Percentiles rank a stretch among this genome's conserved stretches.
These are phyloP conservation scores for Neonectria magnoliae DNA, from an alignment of 2,329 filamentous ascomycete species.

Conservation along the genomic window DNA sequence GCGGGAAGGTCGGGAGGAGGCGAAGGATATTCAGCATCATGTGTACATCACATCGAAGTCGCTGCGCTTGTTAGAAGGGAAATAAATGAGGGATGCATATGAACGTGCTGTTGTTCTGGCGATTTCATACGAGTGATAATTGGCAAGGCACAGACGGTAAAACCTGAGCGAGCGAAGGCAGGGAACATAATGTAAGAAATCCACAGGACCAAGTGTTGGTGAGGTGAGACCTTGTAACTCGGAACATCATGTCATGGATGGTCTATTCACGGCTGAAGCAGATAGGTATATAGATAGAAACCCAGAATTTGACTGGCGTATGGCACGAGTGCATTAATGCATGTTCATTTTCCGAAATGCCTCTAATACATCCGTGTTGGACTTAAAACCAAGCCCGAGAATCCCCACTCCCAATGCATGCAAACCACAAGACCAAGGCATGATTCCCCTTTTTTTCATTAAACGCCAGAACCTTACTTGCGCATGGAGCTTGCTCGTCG, in stretches of 20 bases:
- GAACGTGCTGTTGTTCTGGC: not conserved
- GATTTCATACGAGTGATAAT: not conserved
- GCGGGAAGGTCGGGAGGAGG: slow-evolving; percentile 17
- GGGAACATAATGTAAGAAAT: not conserved
- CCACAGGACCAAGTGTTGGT: not conserved
- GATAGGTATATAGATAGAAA: not conserved
- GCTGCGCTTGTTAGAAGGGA: slow-evolving; percentile 22
- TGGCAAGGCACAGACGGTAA: not conserved
- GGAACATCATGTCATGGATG: not conserved
- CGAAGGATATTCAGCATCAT: slow-evolving; percentile 25
- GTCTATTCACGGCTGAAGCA: slow-evolving; percentile 9
- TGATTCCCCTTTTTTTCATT: slow-evolving; percentile 48
- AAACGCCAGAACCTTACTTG: slow-evolving; percentile 71
- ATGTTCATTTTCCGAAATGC: slow-evolving; percentile 50
- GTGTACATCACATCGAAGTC: slow-evolving; percentile 35
- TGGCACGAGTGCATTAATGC: slow-evolving; percentile 45
- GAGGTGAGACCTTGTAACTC: not conserved
- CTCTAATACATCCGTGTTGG: slow-evolving; percentile 52
- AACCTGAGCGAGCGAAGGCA: not conserved
- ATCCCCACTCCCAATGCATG: slow-evolving; percentile 55
- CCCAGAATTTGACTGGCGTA: slow-evolving; percentile 25
- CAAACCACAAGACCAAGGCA: slow-evolving; percentile 52
- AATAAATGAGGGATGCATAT: slow-evolving; percentile 13
- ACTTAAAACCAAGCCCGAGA: slow-evolving; percentile 45
- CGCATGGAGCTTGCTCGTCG: slow-evolving; percentile 94